phyloP scores from a whole-genome alignment of 768 basidiomycete species.

The Serpula lacrymans region DNA sequence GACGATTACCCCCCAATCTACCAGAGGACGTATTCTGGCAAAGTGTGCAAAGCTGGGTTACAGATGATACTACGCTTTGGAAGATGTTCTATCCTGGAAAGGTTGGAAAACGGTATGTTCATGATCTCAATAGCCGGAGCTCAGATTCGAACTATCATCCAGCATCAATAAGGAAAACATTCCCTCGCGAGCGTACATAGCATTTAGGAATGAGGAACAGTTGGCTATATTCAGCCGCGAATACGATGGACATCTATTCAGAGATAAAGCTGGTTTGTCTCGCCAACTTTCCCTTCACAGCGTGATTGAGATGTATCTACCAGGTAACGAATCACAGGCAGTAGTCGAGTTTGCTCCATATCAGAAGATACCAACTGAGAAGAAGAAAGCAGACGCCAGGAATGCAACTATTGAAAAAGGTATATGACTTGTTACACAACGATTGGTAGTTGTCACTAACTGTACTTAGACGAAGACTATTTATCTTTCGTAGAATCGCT shows the following conservation, averaged over 20 bases:
- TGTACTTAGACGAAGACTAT: slow-evolving; percentile 71
- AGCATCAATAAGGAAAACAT: slow-evolving; percentile 75
- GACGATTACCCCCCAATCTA: slow-evolving; percentile 85
- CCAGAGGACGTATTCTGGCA: slow-evolving; percentile 95
- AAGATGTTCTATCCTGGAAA: slow-evolving; percentile 67
- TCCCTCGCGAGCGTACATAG: slow-evolving; percentile 87
- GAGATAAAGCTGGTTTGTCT: slow-evolving; percentile 82
- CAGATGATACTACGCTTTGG: slow-evolving; percentile 68
- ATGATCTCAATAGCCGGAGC: no score
- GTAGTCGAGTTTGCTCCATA: slow-evolving; percentile 94
- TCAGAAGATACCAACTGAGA: slow-evolving; percentile 74
- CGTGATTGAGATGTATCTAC: slow-evolving; percentile 1
- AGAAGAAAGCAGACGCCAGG: slow-evolving; percentile 76
- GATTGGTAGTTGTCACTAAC: slow-evolving; percentile 3
- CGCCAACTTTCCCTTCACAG: not conserved
- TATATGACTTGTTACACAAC: slow-evolving; percentile 20
- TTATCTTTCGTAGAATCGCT: slow-evolving; percentile 78
- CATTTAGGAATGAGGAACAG: slow-evolving; percentile 74
- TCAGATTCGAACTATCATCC: not conserved
- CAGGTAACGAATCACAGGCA: slow-evolving; percentile 85
- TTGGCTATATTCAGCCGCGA: slow-evolving; percentile 73
- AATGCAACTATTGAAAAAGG: slow-evolving; percentile 91
- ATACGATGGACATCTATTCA: slow-evolving; percentile 90
- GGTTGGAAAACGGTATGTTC: slow-evolving; percentile 59
- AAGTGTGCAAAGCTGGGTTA: slow-evolving; percentile 81